These are phyloP conservation scores for Chytridium lagenaria DNA, from an alignment of 371 early-diverging fungal genomes.

Conservation along the genomic window DNA sequence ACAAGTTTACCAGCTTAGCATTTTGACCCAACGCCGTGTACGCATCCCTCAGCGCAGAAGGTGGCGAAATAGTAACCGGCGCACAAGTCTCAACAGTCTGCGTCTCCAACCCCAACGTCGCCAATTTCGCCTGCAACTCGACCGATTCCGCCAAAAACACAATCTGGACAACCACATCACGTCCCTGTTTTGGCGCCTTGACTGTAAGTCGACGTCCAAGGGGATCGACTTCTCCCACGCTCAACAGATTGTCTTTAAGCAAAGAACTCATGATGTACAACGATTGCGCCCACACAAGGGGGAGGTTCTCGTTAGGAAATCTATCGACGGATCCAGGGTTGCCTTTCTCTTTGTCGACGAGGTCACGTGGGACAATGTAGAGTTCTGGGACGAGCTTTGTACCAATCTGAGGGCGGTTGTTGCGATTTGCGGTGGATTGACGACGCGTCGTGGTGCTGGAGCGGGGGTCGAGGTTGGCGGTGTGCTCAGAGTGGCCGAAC, in stretches of 20 bases:
- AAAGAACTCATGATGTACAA: constrained; percentile 80
- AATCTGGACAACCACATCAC: constrained; percentile 74
- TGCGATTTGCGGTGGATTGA: constrained; percentile 16
- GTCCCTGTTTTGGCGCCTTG: constrained; percentile 50
- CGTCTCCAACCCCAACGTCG: constrained; percentile 80
- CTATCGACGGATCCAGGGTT: constrained; percentile 80
- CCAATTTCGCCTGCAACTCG: constrained; percentile 70
- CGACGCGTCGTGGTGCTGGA: not conserved
- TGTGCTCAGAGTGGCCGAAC: constrained; percentile 29
- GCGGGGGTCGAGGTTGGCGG: not conserved
- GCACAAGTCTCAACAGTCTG: constrained; percentile 63
- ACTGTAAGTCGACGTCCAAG: constrained; percentile 68
- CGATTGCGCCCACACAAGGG: constrained; percentile 90
- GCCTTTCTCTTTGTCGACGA: constrained; percentile 76
- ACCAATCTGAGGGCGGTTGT: not conserved
- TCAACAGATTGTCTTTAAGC: constrained; percentile 78
- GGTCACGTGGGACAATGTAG: constrained; percentile 78
- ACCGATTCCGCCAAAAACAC: constrained; percentile 79
- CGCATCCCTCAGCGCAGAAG: constrained; percentile 78
- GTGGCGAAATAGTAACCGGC: constrained; percentile 74
- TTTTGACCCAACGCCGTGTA: constrained; percentile 78
- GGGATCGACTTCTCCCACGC: constrained; percentile 84
- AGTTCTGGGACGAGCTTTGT: constrained; percentile 63
- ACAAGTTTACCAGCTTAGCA: constrained; percentile 60
- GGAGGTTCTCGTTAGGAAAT: constrained; percentile 85